Evolutionary conservation across 2,329 filamentous ascomycete genomes (phyloP), one percentile per base, ranked within the genome.

Genomic region (Paraphoma sp.): DNA sequence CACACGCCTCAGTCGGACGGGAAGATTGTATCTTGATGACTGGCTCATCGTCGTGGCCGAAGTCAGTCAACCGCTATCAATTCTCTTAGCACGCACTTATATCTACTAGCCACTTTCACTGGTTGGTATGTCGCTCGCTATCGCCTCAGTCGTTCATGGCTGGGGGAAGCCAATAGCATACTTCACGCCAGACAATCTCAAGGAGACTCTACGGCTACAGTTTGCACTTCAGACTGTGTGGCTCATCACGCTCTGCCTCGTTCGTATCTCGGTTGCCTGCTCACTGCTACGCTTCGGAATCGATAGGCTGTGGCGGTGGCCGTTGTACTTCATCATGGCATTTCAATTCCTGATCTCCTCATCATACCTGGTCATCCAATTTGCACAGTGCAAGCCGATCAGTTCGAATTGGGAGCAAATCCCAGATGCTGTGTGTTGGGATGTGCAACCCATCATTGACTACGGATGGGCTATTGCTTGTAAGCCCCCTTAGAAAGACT

Each of bases 191-290:
- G 14, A 38, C 2, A 45, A 64, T 6, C 43, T 65, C 11, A 60
- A 49, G 7, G 41, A 51, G 28, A 61, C 53, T 1, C 44, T 69
- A 9, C 62, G 63, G 31, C 51, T 71, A 31, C 62, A 66, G 28
- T 72, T 72, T n/a, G 65, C 63, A 6, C 33, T 69, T 1, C 68
- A 72, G 50, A 63, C 62, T 7, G 57, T 60, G 11, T 71, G 68
- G 68, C 55, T 70, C 28, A n/a, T 72, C 14, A 57, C 67, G 3
- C 44, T 67, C 2, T 63, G 59, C 23, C 53, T 70, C 9, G 62
- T 67, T 17, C 65, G 68, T 9, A 18, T 71, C 5, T 70, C 68
- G 10, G 63, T 72, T n/a, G 66, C 68, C 10, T 62, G 54, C 36
- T 67, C 69, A 12, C 47, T 71, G 12, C 54, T 71, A 28, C 63